These are phyloP conservation scores for Chalciporus pseudorubinellus DNA, from an alignment of 768 basidiomycete genomes.

Conservation along the genomic window DNA sequence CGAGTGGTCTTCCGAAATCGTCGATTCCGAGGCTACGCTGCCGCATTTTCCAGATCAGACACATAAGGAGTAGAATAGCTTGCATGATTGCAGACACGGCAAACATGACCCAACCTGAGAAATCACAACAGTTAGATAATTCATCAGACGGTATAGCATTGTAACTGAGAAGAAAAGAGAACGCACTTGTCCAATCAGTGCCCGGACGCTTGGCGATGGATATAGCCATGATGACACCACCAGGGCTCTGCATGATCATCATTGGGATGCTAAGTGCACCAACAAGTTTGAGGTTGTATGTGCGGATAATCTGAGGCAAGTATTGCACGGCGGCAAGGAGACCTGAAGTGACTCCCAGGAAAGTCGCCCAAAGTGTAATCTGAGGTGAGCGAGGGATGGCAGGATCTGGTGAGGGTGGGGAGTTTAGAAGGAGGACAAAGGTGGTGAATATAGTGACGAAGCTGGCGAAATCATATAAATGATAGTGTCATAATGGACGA, in stretches of 20 bases:
- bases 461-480: conserved; percentile 31
- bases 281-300: conserved; percentile 75
- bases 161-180: not conserved
- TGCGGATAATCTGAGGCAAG: conserved; percentile 79
- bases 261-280: conserved; percentile 93
- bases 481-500: not conserved
- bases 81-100: conserved; percentile 85
- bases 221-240: conserved; percentile 81
- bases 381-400: conserved; percentile 37
- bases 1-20: conserved; percentile 76
- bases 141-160: not conserved
- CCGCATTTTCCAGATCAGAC: conserved; percentile 78
- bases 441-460: conserved; percentile 58
- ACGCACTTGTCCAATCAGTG: conserved; percentile 81
- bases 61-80: conserved; percentile 77
- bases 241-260: conserved; percentile 95
- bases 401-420: conserved; percentile 36
- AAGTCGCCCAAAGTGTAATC: conserved; percentile 70
- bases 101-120: conserved; percentile 74
- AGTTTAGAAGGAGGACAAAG: conserved; percentile 54
- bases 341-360: conserved; percentile 81
- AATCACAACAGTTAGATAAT: not conserved
- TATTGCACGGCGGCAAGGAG: conserved; percentile 83
- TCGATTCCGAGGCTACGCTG: conserved; percentile 76
- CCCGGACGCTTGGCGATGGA: conserved; percentile 78